Conservation (phyloP, 768 basidiomycete genomes). For the Tricholoma sp. region DNA sequence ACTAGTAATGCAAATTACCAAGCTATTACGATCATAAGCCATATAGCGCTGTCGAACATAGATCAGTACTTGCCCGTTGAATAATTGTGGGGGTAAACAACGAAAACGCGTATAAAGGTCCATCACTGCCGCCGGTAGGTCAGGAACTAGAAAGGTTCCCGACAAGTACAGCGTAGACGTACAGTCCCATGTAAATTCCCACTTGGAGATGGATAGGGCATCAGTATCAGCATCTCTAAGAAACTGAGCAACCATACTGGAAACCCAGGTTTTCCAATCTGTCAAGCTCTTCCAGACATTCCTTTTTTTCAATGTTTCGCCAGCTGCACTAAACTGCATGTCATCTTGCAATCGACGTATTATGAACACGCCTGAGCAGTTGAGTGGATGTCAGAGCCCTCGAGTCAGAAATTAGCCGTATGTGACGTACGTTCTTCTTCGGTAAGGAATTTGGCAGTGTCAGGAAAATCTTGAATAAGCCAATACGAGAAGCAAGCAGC, state of each 20-base stretch:
- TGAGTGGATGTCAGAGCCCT: no score
- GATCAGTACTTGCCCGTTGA: conserved; percentile 38
- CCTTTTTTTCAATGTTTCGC: conserved; percentile 47
- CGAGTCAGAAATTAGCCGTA: neutral
- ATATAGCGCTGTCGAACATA: neutral
- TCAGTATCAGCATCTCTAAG: neutral
- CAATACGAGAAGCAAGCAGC: conserved; percentile 59
- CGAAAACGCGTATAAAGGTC: conserved; percentile 48
- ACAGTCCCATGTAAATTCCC: conserved; percentile 72
- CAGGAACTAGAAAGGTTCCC: conserved; percentile 2
- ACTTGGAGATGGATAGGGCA: conserved; percentile 30
- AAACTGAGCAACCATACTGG: conserved; percentile 34
- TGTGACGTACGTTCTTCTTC: conserved; percentile 49
- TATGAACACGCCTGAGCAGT: conserved; percentile 48
- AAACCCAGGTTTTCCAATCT: conserved; percentile 74
- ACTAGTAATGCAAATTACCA: conserved; percentile 18
- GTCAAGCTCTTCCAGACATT: conserved; percentile 56
- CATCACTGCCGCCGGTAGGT: conserved; percentile 35
- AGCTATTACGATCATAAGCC: conserved; percentile 21
- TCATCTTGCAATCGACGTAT: conserved; percentile 63
- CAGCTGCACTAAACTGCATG: conserved; percentile 60
- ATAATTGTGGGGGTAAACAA: conserved; percentile 53
- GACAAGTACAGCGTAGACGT: conserved; percentile 14
- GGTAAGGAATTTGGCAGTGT: conserved; percentile 65
- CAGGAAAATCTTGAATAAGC: conserved; percentile 76